Conservation (phyloP, 345 rosid genomes). For the Populus simonii region DNA sequence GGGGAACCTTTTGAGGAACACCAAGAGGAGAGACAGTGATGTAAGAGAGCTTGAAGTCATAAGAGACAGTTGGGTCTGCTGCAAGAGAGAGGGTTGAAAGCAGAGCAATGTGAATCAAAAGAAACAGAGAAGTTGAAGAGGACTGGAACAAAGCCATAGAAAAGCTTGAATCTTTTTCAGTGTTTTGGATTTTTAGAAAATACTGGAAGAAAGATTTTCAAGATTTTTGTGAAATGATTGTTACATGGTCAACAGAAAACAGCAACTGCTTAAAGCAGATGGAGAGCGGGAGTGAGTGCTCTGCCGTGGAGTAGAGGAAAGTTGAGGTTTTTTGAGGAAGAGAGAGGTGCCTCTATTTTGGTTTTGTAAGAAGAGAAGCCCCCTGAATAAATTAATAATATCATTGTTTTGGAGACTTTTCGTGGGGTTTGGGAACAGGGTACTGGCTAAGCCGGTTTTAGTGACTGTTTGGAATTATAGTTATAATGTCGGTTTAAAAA, state of each 20-base stretch:
- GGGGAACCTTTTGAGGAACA: constrained; percentile 72
- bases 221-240: background rate
- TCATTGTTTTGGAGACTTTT: background rate
- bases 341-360: background rate
- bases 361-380: background rate
- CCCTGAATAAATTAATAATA: background rate
- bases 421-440: background rate
- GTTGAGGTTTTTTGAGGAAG: background rate
- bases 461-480: too few relatives aligned
- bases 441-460: background rate
- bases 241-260: background rate
- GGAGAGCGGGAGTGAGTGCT: background rate
- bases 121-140: constrained; percentile 16
- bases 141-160: constrained; percentile 8
- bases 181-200: background rate
- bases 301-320: background rate
- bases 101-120: constrained; percentile 38
- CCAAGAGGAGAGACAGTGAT: constrained; percentile 78
- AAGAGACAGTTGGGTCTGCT: constrained; percentile 56
- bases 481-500: too few relatives aligned
- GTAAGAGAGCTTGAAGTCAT: constrained; percentile 58
- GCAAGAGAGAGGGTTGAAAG: constrained; percentile 45
- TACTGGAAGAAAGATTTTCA: background rate
- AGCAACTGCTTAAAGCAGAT: background rate
- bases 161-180: background rate